These are phyloP conservation scores for Pseudogymnoascus sp. DNA, from an alignment of 2,329 filamentous ascomycete genomes.

Conservation along the genomic window DNA sequence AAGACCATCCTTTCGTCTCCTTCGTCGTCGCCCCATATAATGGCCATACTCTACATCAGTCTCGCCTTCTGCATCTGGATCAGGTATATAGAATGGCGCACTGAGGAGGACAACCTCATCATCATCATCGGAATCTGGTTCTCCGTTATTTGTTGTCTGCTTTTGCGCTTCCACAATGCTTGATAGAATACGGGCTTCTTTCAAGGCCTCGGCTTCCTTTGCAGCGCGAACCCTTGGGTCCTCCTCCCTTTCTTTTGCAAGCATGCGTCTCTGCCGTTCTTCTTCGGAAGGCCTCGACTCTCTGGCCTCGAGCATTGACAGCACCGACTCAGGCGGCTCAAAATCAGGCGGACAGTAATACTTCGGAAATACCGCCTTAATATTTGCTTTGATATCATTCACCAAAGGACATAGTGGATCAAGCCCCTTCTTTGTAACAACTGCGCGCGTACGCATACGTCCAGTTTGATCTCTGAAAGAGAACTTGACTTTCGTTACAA, in stretches of 20 bases:
- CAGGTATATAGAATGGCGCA: conserved; percentile 10
- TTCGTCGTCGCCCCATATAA: background rate
- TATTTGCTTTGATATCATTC: conserved; percentile 16
- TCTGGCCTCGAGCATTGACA: conserved; percentile 16
- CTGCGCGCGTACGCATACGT: conserved; percentile 12
- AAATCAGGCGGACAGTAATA: conserved; percentile 23
- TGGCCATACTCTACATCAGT: conserved; percentile 1
- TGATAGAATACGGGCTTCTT: background rate
- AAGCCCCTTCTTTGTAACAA: conserved; percentile 16
- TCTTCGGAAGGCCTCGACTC: conserved; percentile 10
- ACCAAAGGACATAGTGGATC: conserved; percentile 12
- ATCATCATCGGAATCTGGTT: background rate
- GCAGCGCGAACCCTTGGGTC: background rate
- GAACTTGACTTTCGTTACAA: conserved; percentile 14
- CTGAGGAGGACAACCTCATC: conserved; percentile 4
- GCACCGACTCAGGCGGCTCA: conserved; percentile 17
- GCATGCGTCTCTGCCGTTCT: conserved; percentile 9
- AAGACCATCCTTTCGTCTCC: background rate
- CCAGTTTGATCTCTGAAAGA: conserved; percentile 14
- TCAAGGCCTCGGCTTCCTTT: background rate
- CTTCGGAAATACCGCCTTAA: conserved; percentile 18
- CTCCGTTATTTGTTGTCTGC: background rate
- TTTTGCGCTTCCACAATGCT: conserved; percentile 2
- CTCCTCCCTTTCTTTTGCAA: background rate
- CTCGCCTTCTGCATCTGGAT: conserved; percentile 2